Evolutionary conservation across 1,284 basidiomycete genomes (phyloP), one percentile per base, ranked within the genome.

Genomic region (Ustilago xerochloae): DNA sequence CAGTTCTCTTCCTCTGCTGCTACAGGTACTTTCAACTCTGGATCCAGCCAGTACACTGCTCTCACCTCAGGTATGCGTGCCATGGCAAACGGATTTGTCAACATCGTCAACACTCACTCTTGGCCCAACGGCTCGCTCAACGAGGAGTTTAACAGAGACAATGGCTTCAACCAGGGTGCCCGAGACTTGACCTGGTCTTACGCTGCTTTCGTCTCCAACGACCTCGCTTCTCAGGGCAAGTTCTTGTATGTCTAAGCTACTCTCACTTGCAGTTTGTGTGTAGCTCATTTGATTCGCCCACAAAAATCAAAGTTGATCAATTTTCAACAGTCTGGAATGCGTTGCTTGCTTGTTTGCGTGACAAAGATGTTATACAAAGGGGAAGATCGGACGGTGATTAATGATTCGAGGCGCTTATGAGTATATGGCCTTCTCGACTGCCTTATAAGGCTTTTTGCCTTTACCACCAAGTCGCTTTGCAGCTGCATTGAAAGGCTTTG

Each of bases 181-280:
- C 45, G 78, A 12, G 78, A 80, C 48, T 51, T 80, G 15, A 80
- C 78, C 29, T 80, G 78, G 78, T 63, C 53, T 36, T 78, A 80
- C 58, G 78, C 77, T 3, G 72, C 78, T 6, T 78, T 74, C 28
- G 58, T 74, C 26, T 46, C 39, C n/a, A 68, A 64, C 56, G 59
- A 69, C 33, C 33, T 47, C 22, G 71, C 71, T 28, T 57, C 55
- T 16, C 60, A 66, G 35, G 60, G 63, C 38, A 63, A 66, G 59
- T 71, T 58, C 39, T 49, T 66, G 20, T 47, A 29, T 22, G 39
- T 52, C 20, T 72, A 22, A 57, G 45, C 28, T 6, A 35, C 24
- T 20, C 20, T 20, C n/a, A 18, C 4, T 39, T 13, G 12, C 12
- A n/a, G n/a, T n/a, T n/a, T n/a, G n/a, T n/a, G n/a, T n/a, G n/a